Percentiles rank a stretch among this genome's conserved stretches.
Evolutionary conservation across 2,329 filamentous ascomycete species (phyloP).

Genomic region (Xylaria multiplex): DNA sequence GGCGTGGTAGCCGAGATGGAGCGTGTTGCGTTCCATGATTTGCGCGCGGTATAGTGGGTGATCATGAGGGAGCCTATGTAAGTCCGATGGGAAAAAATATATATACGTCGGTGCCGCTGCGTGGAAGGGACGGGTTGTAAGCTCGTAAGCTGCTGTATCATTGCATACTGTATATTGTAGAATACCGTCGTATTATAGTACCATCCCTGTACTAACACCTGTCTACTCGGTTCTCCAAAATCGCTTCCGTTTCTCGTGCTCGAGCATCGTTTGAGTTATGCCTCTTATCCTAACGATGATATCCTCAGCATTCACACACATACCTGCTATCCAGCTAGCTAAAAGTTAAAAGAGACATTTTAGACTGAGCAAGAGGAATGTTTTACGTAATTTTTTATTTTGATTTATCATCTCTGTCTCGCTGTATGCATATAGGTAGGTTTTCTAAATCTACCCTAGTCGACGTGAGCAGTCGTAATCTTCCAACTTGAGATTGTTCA

Average conservation of each 20-base stretch:
- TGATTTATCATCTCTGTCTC: constrained; percentile 8
- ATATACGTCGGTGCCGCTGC: not conserved
- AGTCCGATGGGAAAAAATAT: not conserved
- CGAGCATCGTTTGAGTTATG: not conserved
- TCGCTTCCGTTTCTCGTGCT: not conserved
- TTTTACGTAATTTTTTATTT: constrained; percentile 1
- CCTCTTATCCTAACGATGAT: not conserved
- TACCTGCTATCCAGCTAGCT: not conserved
- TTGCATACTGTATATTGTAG: constrained; percentile 35
- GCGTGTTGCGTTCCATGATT: constrained; percentile 62
- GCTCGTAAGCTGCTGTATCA: constrained; percentile 21
- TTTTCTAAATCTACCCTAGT: not conserved
- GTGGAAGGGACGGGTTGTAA: not conserved
- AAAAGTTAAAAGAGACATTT: not conserved
- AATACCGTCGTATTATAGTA: constrained; percentile 28
- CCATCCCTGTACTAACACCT: constrained; percentile 16
- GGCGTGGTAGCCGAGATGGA: constrained; percentile 87
- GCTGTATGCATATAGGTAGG: not conserved
- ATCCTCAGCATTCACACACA: too few species aligned
- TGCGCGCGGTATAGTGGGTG: constrained; percentile 33
- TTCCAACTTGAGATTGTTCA: not conserved
- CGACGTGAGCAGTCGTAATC: not conserved
- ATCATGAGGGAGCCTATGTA: not conserved
- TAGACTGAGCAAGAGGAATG: not conserved
- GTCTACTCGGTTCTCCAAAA: not conserved